Evolutionary conservation across 306 rosid species (phyloP).

Genomic region (Trifolium dubium): DNA sequence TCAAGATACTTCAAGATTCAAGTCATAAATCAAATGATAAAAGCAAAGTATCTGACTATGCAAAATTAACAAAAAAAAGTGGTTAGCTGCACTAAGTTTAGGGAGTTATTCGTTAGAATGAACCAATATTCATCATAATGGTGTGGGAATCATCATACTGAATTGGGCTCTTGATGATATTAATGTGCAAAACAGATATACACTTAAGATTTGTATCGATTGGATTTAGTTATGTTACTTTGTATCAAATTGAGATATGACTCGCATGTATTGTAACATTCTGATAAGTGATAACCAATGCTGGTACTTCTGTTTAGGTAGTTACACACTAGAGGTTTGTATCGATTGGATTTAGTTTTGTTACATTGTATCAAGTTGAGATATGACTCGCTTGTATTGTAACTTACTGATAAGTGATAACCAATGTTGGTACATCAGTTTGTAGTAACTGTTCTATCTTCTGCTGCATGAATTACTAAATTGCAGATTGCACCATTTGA

Average conservation of each 20-base stretch:
- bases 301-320: background rate
- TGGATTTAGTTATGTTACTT: too few relatives aligned
- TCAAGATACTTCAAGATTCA: too few relatives aligned
- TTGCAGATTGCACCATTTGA: conserved; percentile 89
- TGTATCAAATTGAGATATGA: too few relatives aligned
- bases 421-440: conserved; percentile 1
- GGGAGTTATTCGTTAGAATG: background rate
- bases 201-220: background rate
- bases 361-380: background rate
- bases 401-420: background rate
- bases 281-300: background rate
- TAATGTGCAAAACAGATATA: background rate
- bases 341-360: background rate
- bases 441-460: background rate
- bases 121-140: background rate
- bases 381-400: background rate
- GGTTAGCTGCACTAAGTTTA: background rate
- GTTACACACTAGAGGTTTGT: background rate
- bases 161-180: background rate
- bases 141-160: background rate
- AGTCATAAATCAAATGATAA: background rate
- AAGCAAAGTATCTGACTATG: background rate
- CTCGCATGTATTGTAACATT: background rate
- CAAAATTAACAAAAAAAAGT: background rate
- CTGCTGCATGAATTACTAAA: conserved; percentile 10